Evolutionary conservation across 306 rosid genomes (phyloP).

Genomic region (Acacia crassicarpa): DNA sequence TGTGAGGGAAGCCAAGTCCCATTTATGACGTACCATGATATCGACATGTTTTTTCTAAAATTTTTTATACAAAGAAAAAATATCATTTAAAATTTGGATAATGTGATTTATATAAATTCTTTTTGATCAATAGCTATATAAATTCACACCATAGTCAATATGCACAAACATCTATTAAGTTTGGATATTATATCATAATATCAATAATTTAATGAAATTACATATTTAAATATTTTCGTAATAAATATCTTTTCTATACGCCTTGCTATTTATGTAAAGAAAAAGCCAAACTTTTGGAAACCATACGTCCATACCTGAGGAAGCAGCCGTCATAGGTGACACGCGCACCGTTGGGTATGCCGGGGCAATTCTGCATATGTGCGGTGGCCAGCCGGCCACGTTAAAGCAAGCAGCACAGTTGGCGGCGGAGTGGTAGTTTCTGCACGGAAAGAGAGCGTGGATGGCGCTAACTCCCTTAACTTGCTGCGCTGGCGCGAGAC

Average conservation of each 20-base stretch:
- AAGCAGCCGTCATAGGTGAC: conserved; percentile 77
- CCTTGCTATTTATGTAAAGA: neutral
- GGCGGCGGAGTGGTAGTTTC: conserved; percentile 53
- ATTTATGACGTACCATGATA: too few species aligned
- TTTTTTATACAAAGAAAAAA: too few species aligned
- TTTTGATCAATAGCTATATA: too few species aligned
- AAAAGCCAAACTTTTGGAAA: neutral
- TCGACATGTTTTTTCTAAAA: too few species aligned
- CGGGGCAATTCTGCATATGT: conserved; percentile 63
- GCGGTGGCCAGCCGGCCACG: conserved; percentile 40
- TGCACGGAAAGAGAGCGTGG: conserved; percentile 61
- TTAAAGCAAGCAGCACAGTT: conserved; percentile 56
- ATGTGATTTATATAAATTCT: too few species aligned
- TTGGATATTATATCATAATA: neutral
- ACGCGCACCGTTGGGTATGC: conserved; percentile 70
- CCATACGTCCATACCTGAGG: conserved; percentile 56
- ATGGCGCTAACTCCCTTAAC: conserved; percentile 42
- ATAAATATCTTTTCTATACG: neutral
- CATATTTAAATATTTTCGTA: neutral
- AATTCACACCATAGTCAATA: neutral
- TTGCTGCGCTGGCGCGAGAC: conserved; percentile 48
- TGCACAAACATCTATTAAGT: neutral
- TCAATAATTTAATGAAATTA: too few species aligned
- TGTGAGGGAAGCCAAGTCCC: too few species aligned
- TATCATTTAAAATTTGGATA: too few species aligned